Percentiles rank a stretch among this genome's conserved stretches.
These are phyloP conservation scores for Rhodotorula sp. DNA, from an alignment of 1,284 basidiomycete species.

Conservation along the genomic window DNA sequence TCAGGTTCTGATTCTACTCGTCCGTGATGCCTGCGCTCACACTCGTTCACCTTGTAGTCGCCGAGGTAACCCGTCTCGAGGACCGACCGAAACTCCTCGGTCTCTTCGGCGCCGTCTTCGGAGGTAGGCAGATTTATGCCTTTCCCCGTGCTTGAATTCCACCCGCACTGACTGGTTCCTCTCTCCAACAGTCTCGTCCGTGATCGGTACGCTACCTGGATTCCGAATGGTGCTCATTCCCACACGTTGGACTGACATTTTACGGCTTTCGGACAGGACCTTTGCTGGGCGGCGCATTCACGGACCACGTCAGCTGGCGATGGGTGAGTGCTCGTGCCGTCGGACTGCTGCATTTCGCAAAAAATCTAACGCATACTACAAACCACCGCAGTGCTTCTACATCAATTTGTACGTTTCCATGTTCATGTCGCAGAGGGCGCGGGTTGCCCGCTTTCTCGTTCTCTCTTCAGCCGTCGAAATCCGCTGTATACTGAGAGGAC, in stretches of 20 bases:
- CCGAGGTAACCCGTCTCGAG: constrained; percentile 51
- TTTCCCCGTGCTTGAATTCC: neutral
- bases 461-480: no score
- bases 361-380: neutral
- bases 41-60: constrained; percentile 33
- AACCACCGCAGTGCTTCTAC: constrained; percentile 5
- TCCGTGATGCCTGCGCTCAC: neutral
- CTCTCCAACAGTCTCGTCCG: constrained; percentile 46
- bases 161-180: neutral
- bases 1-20: neutral
- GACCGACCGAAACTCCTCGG: constrained; percentile 52
- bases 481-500: no score
- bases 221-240: neutral
- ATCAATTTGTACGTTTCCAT: neutral
- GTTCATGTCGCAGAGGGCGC: neutral
- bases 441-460: neutral
- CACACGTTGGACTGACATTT: neutral
- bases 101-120: constrained; percentile 43
- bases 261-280: no score
- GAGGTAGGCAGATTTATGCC: constrained; percentile 3
- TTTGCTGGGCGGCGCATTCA: constrained; percentile 50
- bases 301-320: constrained; percentile 53
- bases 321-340: constrained; percentile 1
- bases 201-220: constrained; percentile 48
- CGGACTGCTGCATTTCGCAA: neutral